These are phyloP conservation scores for Pilaira anomala DNA, from an alignment of 192 early-diverging fungal species.

Conservation along the genomic window DNA sequence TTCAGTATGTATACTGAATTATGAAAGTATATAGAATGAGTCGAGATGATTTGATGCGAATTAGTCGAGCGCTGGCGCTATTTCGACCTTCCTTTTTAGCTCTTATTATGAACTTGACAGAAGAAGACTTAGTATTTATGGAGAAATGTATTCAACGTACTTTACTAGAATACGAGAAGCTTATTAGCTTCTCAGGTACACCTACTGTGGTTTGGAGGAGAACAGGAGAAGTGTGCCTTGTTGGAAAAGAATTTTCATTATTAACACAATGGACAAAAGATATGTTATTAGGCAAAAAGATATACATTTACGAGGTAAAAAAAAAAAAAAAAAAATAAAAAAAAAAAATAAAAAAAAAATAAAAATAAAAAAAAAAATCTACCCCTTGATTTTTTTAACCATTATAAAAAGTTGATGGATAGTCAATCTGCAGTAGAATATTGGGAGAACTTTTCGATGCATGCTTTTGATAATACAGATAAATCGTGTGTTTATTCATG, in stretches of 20 bases:
- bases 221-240: constrained; percentile 93
- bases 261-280: constrained; percentile 91
- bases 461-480: constrained; percentile 92
- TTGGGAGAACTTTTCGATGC: constrained; percentile 91
- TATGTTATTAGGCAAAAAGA: constrained; percentile 70
- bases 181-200: constrained; percentile 93
- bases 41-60: constrained; percentile 83
- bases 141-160: constrained; percentile 96
- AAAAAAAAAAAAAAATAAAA: not conserved
- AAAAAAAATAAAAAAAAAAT: not conserved
- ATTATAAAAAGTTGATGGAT: constrained; percentile 76
- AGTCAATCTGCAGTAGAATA: constrained; percentile 89
- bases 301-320: constrained; percentile 82
- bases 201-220: constrained; percentile 96
- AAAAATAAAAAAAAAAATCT: not conserved
- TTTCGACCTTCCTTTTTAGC: constrained; percentile 94
- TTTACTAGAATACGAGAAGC: constrained; percentile 90
- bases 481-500: constrained; percentile 88
- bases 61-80: constrained; percentile 83
- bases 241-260: constrained; percentile 95
- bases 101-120: constrained; percentile 89
- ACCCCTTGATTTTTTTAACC: not conserved
- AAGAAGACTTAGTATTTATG: constrained; percentile 93
- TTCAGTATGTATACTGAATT: not conserved
- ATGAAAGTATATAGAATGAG: constrained; percentile 67